These are phyloP conservation scores for Cadophora sp. DNA, from an alignment of 2,329 filamentous ascomycete species.

Conservation along the genomic window DNA sequence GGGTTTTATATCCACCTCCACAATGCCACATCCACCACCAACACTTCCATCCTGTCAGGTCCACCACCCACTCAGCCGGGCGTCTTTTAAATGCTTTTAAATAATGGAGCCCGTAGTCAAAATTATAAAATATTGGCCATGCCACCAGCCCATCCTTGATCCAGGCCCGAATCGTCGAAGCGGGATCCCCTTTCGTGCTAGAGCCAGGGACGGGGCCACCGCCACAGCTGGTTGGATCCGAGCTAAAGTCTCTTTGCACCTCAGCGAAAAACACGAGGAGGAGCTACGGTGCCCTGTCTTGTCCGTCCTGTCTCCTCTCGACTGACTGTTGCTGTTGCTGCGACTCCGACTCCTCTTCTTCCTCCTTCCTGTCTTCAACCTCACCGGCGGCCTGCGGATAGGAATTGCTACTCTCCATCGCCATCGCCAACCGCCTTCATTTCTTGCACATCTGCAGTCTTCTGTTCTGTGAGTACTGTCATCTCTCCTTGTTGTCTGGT, in stretches of 20 bases:
- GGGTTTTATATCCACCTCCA: not conserved
- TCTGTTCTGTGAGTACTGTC: conserved; percentile 26
- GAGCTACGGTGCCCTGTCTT: not conserved
- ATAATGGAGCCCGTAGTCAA: not conserved
- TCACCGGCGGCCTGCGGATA: conserved; percentile 19
- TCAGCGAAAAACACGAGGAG: conserved; percentile 17
- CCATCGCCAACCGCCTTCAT: conserved; percentile 20
- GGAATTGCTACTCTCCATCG: conserved; percentile 16
- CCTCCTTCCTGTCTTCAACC: conserved; percentile 5
- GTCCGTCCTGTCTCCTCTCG: not conserved
- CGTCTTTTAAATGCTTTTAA: too few relatives aligned
- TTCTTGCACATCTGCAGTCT: conserved; percentile 13
- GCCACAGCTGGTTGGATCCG: not conserved
- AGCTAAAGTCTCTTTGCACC: not conserved
- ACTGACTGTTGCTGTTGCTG: too few relatives aligned
- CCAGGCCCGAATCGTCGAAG: conserved; percentile 6
- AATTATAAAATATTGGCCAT: not conserved
- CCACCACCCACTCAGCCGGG: not conserved
- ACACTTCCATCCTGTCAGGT: not conserved
- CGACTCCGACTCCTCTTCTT: not conserved
- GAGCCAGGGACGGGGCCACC: not conserved
- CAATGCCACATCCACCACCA: too few relatives aligned
- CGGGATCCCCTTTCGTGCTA: not conserved
- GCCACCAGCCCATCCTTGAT: not conserved
- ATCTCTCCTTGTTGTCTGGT: conserved; percentile 1